A percentile compares a stretch with the other conserved stretches of the same genome.
These are phyloP conservation scores for Apophysomyces sp. DNA, from an alignment of 371 early-diverging fungal genomes.

Conservation along the genomic window DNA sequence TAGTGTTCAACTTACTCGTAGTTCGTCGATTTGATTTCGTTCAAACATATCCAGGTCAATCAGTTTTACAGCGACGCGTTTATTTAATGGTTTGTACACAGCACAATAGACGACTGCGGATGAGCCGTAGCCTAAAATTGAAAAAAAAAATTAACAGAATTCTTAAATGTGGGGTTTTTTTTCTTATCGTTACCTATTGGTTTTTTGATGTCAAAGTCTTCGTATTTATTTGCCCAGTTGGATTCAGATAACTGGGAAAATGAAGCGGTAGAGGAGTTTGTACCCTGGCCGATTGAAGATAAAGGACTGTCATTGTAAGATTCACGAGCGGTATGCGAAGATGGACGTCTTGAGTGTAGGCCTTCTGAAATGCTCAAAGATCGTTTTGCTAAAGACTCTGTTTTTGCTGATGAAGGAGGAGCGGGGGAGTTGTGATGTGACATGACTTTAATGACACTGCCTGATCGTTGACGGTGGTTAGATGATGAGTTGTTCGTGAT, in stretches of 20 bases:
- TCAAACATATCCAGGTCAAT: conserved; percentile 15
- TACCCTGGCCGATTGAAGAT: background rate
- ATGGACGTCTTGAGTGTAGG: background rate
- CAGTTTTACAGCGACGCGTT: conserved; percentile 12
- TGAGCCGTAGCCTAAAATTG: conserved; percentile 68
- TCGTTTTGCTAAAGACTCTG: background rate
- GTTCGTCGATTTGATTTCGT: conserved; percentile 18
- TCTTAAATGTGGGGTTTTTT: background rate
- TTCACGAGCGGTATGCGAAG: background rate
- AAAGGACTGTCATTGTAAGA: background rate
- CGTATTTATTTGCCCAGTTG: background rate
- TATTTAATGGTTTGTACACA: conserved; percentile 8
- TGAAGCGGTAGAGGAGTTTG: background rate
- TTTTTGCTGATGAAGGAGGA: background rate
- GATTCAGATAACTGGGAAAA: background rate
- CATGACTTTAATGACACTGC: conserved; percentile 1
- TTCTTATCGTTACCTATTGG: background rate
- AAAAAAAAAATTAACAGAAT: background rate
- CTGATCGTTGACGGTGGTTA: conserved; percentile 1
- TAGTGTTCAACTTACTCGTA: conserved; percentile 10
- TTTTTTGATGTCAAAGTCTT: background rate
- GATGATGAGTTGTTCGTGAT: background rate
- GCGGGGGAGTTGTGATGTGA: background rate
- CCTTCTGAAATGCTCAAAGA: background rate
- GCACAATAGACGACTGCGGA: conserved; percentile 77